Evolutionary conservation across 1,284 basidiomycete species (phyloP).

Genomic region (Coriolopsis trogii): DNA sequence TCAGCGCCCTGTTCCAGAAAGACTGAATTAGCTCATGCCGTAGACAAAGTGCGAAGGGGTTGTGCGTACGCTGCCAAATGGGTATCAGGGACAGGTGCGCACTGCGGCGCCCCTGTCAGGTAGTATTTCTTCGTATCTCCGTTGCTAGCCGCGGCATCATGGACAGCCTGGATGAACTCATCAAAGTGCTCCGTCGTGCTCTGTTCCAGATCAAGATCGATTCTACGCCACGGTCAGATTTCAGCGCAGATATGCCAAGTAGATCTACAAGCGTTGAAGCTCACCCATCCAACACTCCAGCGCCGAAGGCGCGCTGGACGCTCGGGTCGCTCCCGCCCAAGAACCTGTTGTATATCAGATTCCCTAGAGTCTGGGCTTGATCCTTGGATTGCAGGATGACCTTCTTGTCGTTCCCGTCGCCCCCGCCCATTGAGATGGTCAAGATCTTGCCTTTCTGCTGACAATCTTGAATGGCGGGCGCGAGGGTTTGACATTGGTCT

Average conservation of each 20-base stretch:
- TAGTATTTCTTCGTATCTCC: slow-evolving; percentile 62
- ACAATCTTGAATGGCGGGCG: slow-evolving; percentile 58
- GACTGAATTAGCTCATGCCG: neutral
- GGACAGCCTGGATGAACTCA: slow-evolving; percentile 57
- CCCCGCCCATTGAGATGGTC: slow-evolving; percentile 65
- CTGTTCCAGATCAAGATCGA: slow-evolving; percentile 71
- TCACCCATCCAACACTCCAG: slow-evolving; percentile 66
- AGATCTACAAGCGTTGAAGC: slow-evolving; percentile 17
- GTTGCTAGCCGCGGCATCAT: slow-evolving; percentile 41
- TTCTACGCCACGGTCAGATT: slow-evolving; percentile 22
- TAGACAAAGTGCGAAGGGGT: neutral
- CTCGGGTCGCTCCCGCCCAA: slow-evolving; percentile 57
- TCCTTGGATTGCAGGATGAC: slow-evolving; percentile 43
- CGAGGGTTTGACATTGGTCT: slow-evolving; percentile 41
- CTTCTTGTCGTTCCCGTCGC: too few species aligned
- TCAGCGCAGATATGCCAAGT: neutral
- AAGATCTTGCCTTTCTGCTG: slow-evolving; percentile 67
- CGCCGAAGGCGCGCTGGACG: slow-evolving; percentile 56
- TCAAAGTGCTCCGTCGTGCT: slow-evolving; percentile 51
- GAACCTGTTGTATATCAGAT: slow-evolving; percentile 67
- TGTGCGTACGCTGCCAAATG: slow-evolving; percentile 34
- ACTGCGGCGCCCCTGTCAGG: slow-evolving; percentile 67
- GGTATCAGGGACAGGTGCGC: slow-evolving; percentile 61
- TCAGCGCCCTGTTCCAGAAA: slow-evolving; percentile 40
- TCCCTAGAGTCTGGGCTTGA: slow-evolving; percentile 53